Conservation (phyloP, 192 early-diverging fungal genomes). For the Linderina pennispora region DNA sequence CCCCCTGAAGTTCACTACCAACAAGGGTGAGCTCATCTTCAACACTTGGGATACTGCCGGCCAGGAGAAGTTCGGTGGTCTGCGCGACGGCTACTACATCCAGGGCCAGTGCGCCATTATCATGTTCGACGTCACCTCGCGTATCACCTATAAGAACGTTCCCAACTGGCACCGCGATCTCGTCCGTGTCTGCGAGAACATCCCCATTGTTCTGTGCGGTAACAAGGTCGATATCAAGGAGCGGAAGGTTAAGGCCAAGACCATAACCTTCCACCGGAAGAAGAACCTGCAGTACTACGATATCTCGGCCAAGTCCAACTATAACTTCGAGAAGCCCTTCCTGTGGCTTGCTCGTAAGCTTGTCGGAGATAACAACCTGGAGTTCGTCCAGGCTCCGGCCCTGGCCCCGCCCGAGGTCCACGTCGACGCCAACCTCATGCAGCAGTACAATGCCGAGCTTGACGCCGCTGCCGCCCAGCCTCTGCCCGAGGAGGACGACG, state of each 20-base stretch:
- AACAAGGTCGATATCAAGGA: conserved; percentile 99
- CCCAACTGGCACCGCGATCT: conserved; percentile 99
- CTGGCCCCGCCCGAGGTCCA: conserved; percentile 90
- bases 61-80: conserved; percentile 99
- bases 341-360: conserved; percentile 99
- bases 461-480: conserved; percentile 70
- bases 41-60: conserved; percentile 99
- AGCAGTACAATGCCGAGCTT: conserved; percentile 78
- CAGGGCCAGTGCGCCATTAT: conserved; percentile 99
- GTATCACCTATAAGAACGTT: conserved; percentile 99
- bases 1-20: conserved; percentile 96
- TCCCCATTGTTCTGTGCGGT: conserved; percentile 99
- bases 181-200: conserved; percentile 99
- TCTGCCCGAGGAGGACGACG: conserved; percentile 79
- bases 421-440: conserved; percentile 72
- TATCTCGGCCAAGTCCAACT: conserved; percentile 99
- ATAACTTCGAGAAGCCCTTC: conserved; percentile 99
- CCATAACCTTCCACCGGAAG: conserved; percentile 99
- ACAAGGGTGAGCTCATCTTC: conserved; percentile 94
- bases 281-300: conserved; percentile 99
- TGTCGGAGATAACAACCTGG: conserved; percentile 87
- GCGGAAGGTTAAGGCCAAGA: conserved; percentile 99
- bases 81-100: conserved; percentile 99
- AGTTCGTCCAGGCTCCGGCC: conserved; percentile 97
- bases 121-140: conserved; percentile 99